Evolutionary conservation across 2,329 filamentous ascomycete species (phyloP), one percentile per base, ranked within the genome.

Genomic region (Didymellaceae sp.): DNA sequence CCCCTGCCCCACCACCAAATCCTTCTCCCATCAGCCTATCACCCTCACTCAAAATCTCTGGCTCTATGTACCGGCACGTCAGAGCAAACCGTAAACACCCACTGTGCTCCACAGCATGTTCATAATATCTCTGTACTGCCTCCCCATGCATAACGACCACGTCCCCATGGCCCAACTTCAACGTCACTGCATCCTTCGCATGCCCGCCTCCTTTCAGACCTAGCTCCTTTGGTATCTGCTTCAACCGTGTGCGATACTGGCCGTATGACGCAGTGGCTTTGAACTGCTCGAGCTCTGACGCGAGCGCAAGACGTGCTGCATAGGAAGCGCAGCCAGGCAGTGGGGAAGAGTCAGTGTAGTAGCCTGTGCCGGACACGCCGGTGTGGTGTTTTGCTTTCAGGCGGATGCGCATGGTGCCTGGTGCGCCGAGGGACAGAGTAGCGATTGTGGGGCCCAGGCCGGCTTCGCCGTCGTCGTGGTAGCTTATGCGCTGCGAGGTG

Each of bases 381-480:
- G 63, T 57, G 53, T 71, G 73, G 58, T 82, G 79, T 39, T 78
- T 79, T 1, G 61, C 58, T 68, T 88, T 88, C 44, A 82, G 77
- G 1, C 82, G 75, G 58, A 87, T 78, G 3, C 69, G 68, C 85
- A 88, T 88, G 0, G 72, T 73, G 0, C 84, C 81, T 0, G 80
- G 78, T 0, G 78, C 80, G 1, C 86, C 86, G 0, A 88, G 74
- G 1, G 83, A 85, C 0, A 6, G 71, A 0, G 85, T 86, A 0
- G 84, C 83, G 6, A 88, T 83, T 0, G 81, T 84, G 0, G 84
- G 82, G 0, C 85, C 85, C 0, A 88, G 74, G 3, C 83, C 82
- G 8, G 71, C 73, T 61, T 89, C 86, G 4, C 86, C 86, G 57
- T 89, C 86, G 49, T 88, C 85, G 51, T 89, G 86, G 58, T 81